phyloP scores from a whole-genome alignment of 345 rosid species.

The Clausena lansium region DNA sequence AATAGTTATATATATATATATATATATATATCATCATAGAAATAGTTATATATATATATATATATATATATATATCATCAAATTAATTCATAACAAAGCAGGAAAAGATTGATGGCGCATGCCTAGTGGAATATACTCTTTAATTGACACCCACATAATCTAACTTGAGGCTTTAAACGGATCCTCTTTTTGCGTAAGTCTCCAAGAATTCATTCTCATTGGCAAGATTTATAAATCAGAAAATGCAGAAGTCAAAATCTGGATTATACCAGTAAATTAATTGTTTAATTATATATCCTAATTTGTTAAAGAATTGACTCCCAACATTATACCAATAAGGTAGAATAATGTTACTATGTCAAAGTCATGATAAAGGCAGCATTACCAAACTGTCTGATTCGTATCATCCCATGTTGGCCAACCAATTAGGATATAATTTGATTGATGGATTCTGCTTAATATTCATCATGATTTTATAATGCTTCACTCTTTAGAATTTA shows the following conservation, averaged over 20 bases:
- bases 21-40: no score
- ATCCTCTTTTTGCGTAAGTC: background rate
- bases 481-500: no score
- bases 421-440: background rate
- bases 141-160: background rate
- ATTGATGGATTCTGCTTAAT: background rate
- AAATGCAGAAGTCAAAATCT: background rate
- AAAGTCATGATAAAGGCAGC: background rate
- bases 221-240: background rate
- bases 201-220: background rate
- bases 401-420: background rate
- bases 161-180: background rate
- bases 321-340: background rate
- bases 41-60: no score
- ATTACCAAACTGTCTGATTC: background rate
- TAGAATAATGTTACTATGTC: background rate
- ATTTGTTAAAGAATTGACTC: background rate
- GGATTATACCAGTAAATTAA: background rate
- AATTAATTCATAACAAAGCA: background rate
- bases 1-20: no score
- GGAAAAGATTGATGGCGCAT: background rate
- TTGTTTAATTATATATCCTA: background rate
- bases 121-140: background rate
- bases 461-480: no score
- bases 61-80: no score